Percentiles rank a stretch among this genome's conserved stretches.
Evolutionary conservation across 805 yeast species (phyloP).

Genomic region (Kurtzmaniella cleridarum): DNA sequence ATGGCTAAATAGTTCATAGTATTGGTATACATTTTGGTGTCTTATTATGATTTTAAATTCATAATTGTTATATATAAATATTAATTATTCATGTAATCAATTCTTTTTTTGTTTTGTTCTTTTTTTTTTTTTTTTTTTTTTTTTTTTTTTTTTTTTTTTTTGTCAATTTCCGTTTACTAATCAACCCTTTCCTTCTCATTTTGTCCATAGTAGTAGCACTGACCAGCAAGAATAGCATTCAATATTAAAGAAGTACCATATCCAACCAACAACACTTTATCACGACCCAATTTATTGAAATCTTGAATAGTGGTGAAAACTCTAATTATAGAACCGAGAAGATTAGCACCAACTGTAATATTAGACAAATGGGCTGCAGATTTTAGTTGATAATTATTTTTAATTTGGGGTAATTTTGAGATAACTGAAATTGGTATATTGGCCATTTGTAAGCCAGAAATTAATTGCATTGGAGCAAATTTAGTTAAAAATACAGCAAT

Average conservation of each 20-base stretch:
- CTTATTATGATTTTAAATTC: too few species aligned
- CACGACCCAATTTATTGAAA: constrained; percentile 23
- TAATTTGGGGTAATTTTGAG: constrained; percentile 37
- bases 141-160: constrained; percentile 2
- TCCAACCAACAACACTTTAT: constrained; percentile 33
- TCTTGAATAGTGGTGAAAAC: constrained; percentile 35
- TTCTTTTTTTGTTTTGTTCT: too few species aligned
- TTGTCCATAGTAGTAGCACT: constrained; percentile 20
- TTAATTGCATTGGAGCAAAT: constrained; percentile 22
- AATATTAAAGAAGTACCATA: constrained; percentile 29
- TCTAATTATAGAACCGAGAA: constrained; percentile 32
- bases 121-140: too few species aligned
- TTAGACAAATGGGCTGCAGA: constrained; percentile 34
- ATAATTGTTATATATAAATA: too few species aligned
- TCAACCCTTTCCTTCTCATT: background rate
- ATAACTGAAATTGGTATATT: constrained; percentile 34
- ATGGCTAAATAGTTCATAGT: too few species aligned
- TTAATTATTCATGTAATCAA: too few species aligned
- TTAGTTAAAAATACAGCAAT: constrained; percentile 24
- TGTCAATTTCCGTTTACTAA: constrained; percentile 4
- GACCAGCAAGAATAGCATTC: constrained; percentile 32
- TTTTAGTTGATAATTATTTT: constrained; percentile 24
- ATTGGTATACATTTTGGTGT: too few species aligned
- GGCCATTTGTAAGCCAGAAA: constrained; percentile 28
- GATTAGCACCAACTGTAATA: constrained; percentile 37